Evolutionary conservation across 331 rosid species (phyloP), one percentile per base, ranked within the genome.

Genomic region (Prunus yedoensis): DNA sequence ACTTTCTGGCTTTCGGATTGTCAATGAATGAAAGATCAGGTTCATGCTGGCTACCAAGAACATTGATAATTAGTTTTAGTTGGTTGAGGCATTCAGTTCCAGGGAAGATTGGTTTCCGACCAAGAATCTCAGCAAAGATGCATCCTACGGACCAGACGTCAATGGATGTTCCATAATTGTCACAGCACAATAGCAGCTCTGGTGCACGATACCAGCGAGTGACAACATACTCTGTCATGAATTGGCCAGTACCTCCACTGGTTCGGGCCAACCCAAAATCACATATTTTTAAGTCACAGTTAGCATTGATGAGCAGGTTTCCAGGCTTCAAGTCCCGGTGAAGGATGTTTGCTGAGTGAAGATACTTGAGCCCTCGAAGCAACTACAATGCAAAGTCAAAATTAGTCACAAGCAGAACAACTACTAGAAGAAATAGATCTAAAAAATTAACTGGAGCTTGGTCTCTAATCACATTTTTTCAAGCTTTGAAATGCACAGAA

Each of bases 191-290:
- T 45, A 87, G 88, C 16, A 87, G 83, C 85, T 87, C 90, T 21
- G 88, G 90, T 32, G 90, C 90, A 2, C 90, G 88, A 71, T 87
- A 87, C 90, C 90, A 84, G 32, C 90, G 90, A 64, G 90, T 84
- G 74, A 87, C 90, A 38, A 87, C 90, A 62, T 87, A 87, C 76
- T 87, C 90, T 18, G 90, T 87, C 90, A 87, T 87, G 86, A 79
- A 81, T 74, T 84, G 81, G 57, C 74, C 86, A 62, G 18, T 73
- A 18, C 84, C 88, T 66, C 78, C 56, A 68, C 81, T 70, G 18
- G 88, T 87, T 77, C 90, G 77, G 38, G 90, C 88, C 76, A 87
- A 70, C 61, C 88, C 90, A 65, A 87, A 87, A 70, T 87, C 90
- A 20, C 90, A 87, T 52, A 87, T 87, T 78, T 87, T 87, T 47